Base-by-base conservation (phyloP, 129 eudicot genomes). In the Centrapalus pauciflorus region DNA sequence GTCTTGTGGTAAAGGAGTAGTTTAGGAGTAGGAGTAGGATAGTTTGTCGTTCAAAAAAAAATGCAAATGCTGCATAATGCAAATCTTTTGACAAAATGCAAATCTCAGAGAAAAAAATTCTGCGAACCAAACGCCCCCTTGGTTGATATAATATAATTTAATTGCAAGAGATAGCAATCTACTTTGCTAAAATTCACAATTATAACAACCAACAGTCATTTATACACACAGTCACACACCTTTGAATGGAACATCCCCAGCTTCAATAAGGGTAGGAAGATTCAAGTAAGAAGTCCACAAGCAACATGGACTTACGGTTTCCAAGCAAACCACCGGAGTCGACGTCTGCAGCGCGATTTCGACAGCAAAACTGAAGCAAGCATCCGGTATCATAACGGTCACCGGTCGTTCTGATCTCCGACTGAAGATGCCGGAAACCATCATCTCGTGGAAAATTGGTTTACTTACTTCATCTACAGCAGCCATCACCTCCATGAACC, bases 291-390 rank as follows among this genome's bases (percentile, higher is more conserved):
- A 74, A 61, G 65, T 70, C 81, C 81, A 82, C 34, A 82, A 19
- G 40, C 78, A 77, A 34, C 76, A 78, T 24, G 84, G 87, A 61
- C 81, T 61, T 3, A 82, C 26, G 13, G 87, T 82, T 6, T 76
- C 77, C 0, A 82, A 82, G 28, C 57, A 55, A 17, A 82, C 24
- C 46, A 82, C 73, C 14, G 74, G 81, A 60, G 45, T 43, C 11
- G 61, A 56, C 4, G 79, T 49, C 33, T 74, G 71, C 4, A 55
- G 6, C 12, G 62, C 76, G 0, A 71, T 4, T 1, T 74, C 60
- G 21, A 72, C 73, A 23, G 71, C 81, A n/a, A 50, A 70, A 51
- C 55, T 55, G 0, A 82, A 64, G 12, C 35, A 46, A 11, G 66
- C 81, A 68, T 82, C 84, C 0, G 78, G 62, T 41, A 82, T 70